These are phyloP conservation scores for Pichia sp. DNA, from an alignment of 1,139 yeast species.

Conservation along the genomic window DNA sequence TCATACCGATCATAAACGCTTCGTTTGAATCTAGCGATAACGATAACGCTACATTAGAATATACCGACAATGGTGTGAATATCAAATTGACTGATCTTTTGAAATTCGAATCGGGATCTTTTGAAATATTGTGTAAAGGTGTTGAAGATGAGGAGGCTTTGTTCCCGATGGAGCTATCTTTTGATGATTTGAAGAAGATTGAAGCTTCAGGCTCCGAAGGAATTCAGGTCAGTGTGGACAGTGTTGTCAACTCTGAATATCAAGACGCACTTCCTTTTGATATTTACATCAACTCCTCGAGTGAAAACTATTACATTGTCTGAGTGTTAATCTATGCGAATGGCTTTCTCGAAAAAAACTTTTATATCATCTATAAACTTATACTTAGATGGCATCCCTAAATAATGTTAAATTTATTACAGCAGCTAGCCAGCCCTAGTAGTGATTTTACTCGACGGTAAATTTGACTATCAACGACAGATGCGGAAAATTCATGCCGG, in stretches of 20 bases:
- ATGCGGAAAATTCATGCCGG: background rate
- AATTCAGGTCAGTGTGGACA: slow-evolving; percentile 26
- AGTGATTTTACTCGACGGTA: no score
- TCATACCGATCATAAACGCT: slow-evolving; percentile 66
- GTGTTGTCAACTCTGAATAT: slow-evolving; percentile 25
- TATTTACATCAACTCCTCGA: slow-evolving; percentile 54
- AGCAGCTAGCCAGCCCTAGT: background rate
- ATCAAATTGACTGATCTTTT: slow-evolving; percentile 50
- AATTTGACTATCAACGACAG: background rate
- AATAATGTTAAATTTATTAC: background rate
- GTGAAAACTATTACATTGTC: slow-evolving; percentile 66
- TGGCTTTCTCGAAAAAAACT: background rate
- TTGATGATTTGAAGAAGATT: slow-evolving; percentile 36
- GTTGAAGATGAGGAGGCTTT: slow-evolving; percentile 70
- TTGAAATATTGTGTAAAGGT: slow-evolving; percentile 74
- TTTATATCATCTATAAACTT: slow-evolving; percentile 1
- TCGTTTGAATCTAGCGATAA: slow-evolving; percentile 48
- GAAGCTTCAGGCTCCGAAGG: slow-evolving; percentile 25
- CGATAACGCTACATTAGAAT: slow-evolving; percentile 45
- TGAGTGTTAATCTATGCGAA: slow-evolving; percentile 25
- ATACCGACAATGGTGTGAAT: slow-evolving; percentile 58
- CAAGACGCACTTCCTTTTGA: slow-evolving; percentile 66
- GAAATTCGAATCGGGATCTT: slow-evolving; percentile 61
- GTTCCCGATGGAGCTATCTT: slow-evolving; percentile 78
- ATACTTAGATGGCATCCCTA: background rate